These are phyloP conservation scores for Daldinia sp. DNA, from an alignment of 2,329 filamentous ascomycete species.

Conservation along the genomic window DNA sequence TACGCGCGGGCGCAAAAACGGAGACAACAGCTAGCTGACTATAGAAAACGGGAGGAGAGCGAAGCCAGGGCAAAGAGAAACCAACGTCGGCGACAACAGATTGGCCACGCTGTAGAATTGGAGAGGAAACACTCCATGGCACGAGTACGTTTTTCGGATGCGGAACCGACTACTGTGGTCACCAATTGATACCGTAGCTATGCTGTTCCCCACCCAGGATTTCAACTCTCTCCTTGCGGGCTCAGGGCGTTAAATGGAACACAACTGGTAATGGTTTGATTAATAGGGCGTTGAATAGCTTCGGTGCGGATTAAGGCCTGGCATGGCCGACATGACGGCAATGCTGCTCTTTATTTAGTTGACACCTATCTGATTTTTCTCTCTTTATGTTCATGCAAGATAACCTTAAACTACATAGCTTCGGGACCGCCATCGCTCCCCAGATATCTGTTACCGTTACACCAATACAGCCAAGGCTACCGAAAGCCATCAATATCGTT, in stretches of 20 bases:
- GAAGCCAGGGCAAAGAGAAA: conserved; percentile 66
- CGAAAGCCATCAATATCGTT: background rate
- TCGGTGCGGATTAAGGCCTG: conserved; percentile 7
- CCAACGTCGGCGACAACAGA: conserved; percentile 55
- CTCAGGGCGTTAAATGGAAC: conserved; percentile 15
- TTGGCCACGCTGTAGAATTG: conserved; percentile 40
- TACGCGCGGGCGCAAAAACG: conserved; percentile 65
- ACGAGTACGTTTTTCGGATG: conserved; percentile 47
- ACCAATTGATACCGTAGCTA: conserved; percentile 36
- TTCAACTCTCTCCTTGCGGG: conserved; percentile 5
- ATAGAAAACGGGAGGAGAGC: conserved; percentile 66
- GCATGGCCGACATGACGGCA: conserved; percentile 14
- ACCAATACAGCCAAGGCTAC: conserved; percentile 1
- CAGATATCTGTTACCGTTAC: too few species aligned
- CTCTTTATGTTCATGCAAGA: background rate
- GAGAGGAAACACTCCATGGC: conserved; percentile 42
- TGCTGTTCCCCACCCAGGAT: background rate
- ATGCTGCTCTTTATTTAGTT: background rate
- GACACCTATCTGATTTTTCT: conserved; percentile 6
- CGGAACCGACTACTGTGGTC: conserved; percentile 43
- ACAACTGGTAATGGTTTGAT: conserved; percentile 3
- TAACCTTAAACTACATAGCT: conserved; percentile 1
- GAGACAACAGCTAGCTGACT: conserved; percentile 68
- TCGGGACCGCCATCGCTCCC: background rate
- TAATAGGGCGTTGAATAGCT: conserved; percentile 26